Base-by-base conservation (phyloP, 495 filamentous ascomycete genomes). In the Lindgomyces ingoldianus region DNA sequence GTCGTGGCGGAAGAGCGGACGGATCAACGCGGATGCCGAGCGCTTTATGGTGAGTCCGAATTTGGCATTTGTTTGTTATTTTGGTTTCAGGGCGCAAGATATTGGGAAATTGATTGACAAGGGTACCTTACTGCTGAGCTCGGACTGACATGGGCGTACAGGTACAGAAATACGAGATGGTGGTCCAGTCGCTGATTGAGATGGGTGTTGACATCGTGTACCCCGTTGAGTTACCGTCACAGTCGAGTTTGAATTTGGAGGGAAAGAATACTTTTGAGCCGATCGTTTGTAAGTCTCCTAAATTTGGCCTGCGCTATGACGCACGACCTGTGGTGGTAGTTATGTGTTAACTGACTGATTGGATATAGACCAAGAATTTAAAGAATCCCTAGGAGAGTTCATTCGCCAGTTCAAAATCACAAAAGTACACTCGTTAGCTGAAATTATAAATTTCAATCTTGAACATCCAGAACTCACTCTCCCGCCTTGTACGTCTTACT, bases 401-500 rank as follows among this genome's bases (percentile, higher is more conserved):
- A 70, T 70, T 49, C 58, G 51, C 14, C 53, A 67, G 18, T 67
- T 70, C 58, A 60, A 70, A 25, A 64, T 48, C 27, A 64, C 68
- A 50, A 70, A 70, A 60, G 68, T 70, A 1, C 63, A 67, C 51
- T 67, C 64, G 4, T 54, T 70, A 0, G 63, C 68, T n/a, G 68
- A 70, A 46, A 70, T 70, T 39, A 70, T 70, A 4, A 67, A 70
- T 30, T 67, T 67, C 60, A 70, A 70, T 33, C 63, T 67, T 26
- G 68, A 70, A 26, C 63, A 70, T 21, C 63, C 68, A 0, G 58
- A 70, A 39, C 64, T 70, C 50, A 46, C 39, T 11, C 39, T 70
- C 2, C 66, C 66, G 33, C 59, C 65, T 8, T 54, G 65, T 68
- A 60, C 18, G 60, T 56, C 22, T 24, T 18, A 11, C 45, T n/a